These are phyloP conservation scores for Erysimum cheiranthoides DNA, from an alignment of 345 rosid species.

Conservation along the genomic window DNA sequence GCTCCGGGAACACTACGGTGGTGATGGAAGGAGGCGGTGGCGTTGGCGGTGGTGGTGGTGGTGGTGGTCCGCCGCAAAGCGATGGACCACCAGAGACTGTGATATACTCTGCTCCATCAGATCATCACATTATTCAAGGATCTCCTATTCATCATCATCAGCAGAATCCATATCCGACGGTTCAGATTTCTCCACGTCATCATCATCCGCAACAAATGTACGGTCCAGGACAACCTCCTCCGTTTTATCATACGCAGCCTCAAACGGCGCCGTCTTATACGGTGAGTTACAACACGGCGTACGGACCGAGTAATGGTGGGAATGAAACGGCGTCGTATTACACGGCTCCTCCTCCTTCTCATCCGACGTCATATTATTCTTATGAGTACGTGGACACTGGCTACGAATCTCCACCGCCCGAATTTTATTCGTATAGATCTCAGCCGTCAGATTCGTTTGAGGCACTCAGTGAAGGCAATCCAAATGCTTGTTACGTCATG, in stretches of 20 bases:
- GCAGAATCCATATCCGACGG: conserved; percentile 41
- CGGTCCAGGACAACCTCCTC: conserved; percentile 39
- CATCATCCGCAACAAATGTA: conserved; percentile 39
- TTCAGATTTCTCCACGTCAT: conserved; percentile 57
- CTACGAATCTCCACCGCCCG: conserved; percentile 50
- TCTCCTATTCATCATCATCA: background rate
- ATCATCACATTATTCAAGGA: conserved; percentile 34
- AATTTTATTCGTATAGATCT: conserved; percentile 48
- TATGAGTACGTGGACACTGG: conserved; percentile 53
- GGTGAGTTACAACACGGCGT: conserved; percentile 57
- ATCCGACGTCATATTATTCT: conserved; percentile 46
- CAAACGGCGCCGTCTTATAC: conserved; percentile 53
- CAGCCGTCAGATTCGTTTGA: conserved; percentile 71
- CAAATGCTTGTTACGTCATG: conserved; percentile 85
- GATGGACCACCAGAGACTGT: conserved; percentile 47
- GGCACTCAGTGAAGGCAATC: conserved; percentile 87
- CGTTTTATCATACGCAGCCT: conserved; percentile 49
- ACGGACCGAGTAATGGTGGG: conserved; percentile 43
- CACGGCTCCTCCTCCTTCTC: conserved; percentile 45
- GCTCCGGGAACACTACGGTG: conserved; percentile 29
- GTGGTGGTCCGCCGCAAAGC: conserved; percentile 42
- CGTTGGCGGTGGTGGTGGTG: conserved; percentile 9
- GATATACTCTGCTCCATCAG: conserved; percentile 44
- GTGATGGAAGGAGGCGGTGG: conserved; percentile 32
- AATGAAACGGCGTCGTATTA: conserved; percentile 45